Evolutionary conservation across 768 basidiomycete genomes (phyloP).

Genomic region (Tulasnella sp.): DNA sequence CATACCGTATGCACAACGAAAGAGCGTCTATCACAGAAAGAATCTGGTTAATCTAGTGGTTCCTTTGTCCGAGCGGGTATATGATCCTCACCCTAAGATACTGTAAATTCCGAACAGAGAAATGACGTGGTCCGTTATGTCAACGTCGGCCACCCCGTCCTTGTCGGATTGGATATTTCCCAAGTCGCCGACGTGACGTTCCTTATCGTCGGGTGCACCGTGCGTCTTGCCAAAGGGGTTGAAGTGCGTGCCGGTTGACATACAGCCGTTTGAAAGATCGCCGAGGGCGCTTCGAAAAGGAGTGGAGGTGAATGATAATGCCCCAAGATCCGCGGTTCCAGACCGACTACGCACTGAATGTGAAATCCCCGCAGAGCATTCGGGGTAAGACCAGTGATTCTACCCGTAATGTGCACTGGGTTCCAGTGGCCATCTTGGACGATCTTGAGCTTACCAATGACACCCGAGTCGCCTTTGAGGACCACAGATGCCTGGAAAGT

Average conservation of each 20-base stretch:
- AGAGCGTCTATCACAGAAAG: conserved; percentile 42
- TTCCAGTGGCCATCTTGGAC: conserved; percentile 43
- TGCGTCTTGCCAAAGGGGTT: conserved; percentile 62
- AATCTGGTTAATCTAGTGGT: background rate
- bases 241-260: conserved; percentile 66
- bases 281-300: conserved; percentile 41
- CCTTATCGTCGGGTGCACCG: conserved; percentile 48
- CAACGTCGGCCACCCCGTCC: conserved; percentile 49
- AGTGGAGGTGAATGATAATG: background rate
- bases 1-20: conserved; percentile 66
- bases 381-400: conserved; percentile 52
- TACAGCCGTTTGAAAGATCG: conserved; percentile 57
- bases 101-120: conserved; percentile 60
- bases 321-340: background rate
- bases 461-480: conserved; percentile 51
- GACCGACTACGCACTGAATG: conserved; percentile 51
- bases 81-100: conserved; percentile 55
- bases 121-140: conserved; percentile 51
- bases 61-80: background rate
- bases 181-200: conserved; percentile 66
- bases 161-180: conserved; percentile 64
- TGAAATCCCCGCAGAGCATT: conserved; percentile 65
- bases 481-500: conserved; percentile 47
- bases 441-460: conserved; percentile 60
- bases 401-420: conserved; percentile 55